Evolutionary conservation across 495 filamentous ascomycete genomes (phyloP).

Genomic region (Penicillium subrubescens): DNA sequence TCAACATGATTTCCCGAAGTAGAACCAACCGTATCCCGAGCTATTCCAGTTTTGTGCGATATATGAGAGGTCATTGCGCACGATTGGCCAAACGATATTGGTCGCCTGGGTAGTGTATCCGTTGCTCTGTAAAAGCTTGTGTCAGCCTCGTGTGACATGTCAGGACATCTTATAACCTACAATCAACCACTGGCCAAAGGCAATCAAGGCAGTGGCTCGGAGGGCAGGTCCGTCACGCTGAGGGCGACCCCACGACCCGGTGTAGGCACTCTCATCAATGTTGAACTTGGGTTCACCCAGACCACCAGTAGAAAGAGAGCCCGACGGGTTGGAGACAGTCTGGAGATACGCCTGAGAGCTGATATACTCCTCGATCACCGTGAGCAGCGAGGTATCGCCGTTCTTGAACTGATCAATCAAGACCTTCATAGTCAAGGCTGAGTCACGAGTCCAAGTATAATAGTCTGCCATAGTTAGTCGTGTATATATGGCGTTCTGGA

Average conservation of each 20-base stretch:
- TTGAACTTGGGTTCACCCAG: constrained; percentile 51
- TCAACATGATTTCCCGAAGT: not conserved
- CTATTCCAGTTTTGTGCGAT: constrained; percentile 72
- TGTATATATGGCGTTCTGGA: constrained; percentile 22
- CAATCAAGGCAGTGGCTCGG: constrained; percentile 62
- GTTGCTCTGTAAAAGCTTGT: constrained; percentile 18
- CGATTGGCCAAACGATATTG: constrained; percentile 60
- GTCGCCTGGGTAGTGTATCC: constrained; percentile 30
- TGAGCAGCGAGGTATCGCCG: constrained; percentile 55
- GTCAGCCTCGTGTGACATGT: not conserved
- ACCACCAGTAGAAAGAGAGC: constrained; percentile 51
- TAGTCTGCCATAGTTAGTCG: constrained; percentile 33
- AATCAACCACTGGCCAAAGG: constrained; percentile 42
- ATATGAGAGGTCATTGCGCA: constrained; percentile 69
- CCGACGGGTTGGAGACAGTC: constrained; percentile 61
- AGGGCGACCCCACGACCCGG: constrained; percentile 68
- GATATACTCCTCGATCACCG: constrained; percentile 59
- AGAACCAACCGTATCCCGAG: constrained; percentile 52
- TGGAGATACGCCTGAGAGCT: constrained; percentile 62
- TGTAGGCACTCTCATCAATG: constrained; percentile 61
- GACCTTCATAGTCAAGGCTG: constrained; percentile 62
- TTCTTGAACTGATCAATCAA: constrained; percentile 61
- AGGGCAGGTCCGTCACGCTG: constrained; percentile 74
- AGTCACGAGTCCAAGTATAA: constrained; percentile 75
- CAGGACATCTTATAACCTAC: constrained; percentile 11